Evolutionary conservation across 1,284 basidiomycete genomes (phyloP).

Genomic region (Hemileia vastatrix): DNA sequence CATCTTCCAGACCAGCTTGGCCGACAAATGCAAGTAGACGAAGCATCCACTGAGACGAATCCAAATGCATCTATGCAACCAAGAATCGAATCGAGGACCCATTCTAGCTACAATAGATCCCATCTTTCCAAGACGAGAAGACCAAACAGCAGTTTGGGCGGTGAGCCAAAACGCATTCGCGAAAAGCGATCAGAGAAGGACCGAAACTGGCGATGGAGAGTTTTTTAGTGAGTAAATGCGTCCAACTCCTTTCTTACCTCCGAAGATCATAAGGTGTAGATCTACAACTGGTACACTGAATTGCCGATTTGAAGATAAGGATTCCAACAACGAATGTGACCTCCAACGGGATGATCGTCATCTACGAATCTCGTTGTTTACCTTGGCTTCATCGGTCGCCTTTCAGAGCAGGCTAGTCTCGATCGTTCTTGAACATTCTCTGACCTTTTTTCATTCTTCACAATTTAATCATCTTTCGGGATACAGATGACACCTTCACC

Average conservation of each 20-base stretch:
- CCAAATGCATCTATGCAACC: background rate
- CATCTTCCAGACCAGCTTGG: background rate
- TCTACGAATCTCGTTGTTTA: too few species aligned
- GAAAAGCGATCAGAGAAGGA: background rate
- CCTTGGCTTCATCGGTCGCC: too few species aligned
- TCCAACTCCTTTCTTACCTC: too few species aligned
- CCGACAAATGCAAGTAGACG: background rate
- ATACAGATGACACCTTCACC: background rate
- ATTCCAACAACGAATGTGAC: too few species aligned
- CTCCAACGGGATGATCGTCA: too few species aligned
- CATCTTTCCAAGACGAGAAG: background rate
- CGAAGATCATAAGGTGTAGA: too few species aligned
- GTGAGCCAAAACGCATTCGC: background rate
- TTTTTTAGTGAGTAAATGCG: background rate
- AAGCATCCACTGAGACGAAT: background rate
- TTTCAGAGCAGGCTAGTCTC: too few species aligned
- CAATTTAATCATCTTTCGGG: background rate
- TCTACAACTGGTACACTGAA: too few species aligned
- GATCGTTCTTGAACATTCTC: too few species aligned
- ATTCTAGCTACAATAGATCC: background rate
- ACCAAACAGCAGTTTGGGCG: background rate
- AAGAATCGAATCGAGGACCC: background rate
- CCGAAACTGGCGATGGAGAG: background rate
- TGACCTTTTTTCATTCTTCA: too few species aligned
- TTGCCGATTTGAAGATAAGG: too few species aligned